A percentile compares a stretch with the other conserved stretches of the same genome.
These are phyloP conservation scores for Rhizophora mangle DNA, from an alignment of 345 rosid species.

Conservation along the genomic window DNA sequence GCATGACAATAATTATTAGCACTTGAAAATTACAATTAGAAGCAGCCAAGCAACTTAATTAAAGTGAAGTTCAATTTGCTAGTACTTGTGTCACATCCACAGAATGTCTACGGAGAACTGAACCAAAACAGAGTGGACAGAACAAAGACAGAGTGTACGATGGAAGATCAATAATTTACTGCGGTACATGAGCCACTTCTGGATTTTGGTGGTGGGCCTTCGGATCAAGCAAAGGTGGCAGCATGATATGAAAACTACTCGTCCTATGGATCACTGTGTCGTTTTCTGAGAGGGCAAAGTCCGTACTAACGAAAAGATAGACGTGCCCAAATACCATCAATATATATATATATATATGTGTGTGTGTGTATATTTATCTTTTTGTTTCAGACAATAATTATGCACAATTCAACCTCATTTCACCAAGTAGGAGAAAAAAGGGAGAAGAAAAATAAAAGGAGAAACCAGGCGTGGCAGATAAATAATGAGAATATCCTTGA, in stretches of 20 bases:
- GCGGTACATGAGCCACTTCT: background rate
- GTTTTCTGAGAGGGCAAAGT: conserved; percentile 24
- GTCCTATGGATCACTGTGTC: conserved; percentile 36
- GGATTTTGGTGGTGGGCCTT: conserved; percentile 1
- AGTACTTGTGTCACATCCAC: background rate
- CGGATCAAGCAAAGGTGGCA: conserved; percentile 16
- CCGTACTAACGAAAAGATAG: conserved; percentile 27
- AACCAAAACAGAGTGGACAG: background rate
- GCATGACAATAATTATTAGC: conserved; percentile 31
- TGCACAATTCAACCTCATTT: conserved; percentile 21
- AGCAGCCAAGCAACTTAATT: background rate
- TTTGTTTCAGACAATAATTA: conserved; percentile 34
- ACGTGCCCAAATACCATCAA: conserved; percentile 48
- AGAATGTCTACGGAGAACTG: background rate
- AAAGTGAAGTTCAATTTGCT: conserved; percentile 10
- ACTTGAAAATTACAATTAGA: background rate
- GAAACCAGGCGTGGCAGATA: conserved; percentile 66
- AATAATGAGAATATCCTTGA: conserved; percentile 53
- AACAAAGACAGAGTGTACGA: background rate
- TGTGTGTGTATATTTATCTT: conserved; percentile 8
- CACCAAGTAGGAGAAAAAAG: background rate
- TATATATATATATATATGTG: conserved; percentile 3
- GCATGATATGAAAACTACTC: conserved; percentile 22
- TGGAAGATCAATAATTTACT: too few species aligned
- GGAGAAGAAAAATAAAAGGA: conserved; percentile 8